These are phyloP conservation scores for Podospora australis DNA, from an alignment of 495 filamentous ascomycete genomes.

Conservation along the genomic window DNA sequence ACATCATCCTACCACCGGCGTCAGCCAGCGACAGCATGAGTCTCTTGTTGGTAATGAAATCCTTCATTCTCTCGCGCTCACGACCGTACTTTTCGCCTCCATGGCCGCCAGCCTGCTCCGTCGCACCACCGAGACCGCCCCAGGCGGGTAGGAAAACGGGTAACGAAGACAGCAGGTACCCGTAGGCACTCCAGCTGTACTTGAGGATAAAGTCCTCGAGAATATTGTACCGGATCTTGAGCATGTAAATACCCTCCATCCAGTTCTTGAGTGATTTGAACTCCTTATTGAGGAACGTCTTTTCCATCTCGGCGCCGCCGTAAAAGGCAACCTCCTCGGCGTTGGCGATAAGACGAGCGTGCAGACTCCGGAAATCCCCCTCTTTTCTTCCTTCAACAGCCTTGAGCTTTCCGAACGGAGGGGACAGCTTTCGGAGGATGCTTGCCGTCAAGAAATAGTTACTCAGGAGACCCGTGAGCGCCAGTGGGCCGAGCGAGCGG, in stretches of 20 bases:
- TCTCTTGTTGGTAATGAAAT: constrained; percentile 99
- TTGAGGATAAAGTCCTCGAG: constrained; percentile 97
- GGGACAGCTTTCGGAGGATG: constrained; percentile 77
- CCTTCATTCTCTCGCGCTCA: constrained; percentile 84
- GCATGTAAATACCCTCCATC: constrained; percentile 95
- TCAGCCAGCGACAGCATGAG: constrained; percentile 97
- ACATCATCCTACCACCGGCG: constrained; percentile 97
- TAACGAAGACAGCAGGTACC: constrained; percentile 85
- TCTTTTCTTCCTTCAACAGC: constrained; percentile 90
- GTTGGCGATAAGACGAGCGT: constrained; percentile 89
- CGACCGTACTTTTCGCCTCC: constrained; percentile 43
- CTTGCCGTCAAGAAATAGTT: constrained; percentile 93
- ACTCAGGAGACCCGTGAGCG: constrained; percentile 73
- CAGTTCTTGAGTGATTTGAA: constrained; percentile 85
- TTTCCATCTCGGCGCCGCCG: constrained; percentile 88
- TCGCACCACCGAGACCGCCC: constrained; percentile 71
- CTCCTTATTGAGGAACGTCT: constrained; percentile 76
- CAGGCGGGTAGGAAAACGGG: constrained; percentile 94
- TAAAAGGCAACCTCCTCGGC: constrained; percentile 99
- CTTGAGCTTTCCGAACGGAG: constrained; percentile 93
- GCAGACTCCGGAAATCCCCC: constrained; percentile 85
- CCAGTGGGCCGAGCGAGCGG: constrained; percentile 83
- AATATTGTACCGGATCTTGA: constrained; percentile 98
- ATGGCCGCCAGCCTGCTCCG: constrained; percentile 50
- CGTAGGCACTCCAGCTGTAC: constrained; percentile 97